Conservation (phyloP, 2,329 filamentous ascomycete genomes). For the Aspergillus novofumigatus region DNA sequence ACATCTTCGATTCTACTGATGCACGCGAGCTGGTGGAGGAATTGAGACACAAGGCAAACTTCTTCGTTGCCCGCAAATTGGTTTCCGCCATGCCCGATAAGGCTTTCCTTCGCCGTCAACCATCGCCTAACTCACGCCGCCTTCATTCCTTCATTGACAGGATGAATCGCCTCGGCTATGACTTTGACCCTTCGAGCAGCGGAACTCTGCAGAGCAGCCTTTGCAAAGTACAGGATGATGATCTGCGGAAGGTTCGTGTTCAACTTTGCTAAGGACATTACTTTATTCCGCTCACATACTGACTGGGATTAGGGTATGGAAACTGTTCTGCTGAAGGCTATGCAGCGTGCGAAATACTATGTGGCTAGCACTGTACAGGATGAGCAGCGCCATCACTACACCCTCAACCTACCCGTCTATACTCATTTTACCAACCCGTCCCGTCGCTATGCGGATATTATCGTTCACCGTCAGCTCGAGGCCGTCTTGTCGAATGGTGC, state of each 20-base stretch:
- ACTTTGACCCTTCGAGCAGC: conserved; percentile 84
- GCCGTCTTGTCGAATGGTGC: conserved; percentile 75
- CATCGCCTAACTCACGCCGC: conserved; percentile 78
- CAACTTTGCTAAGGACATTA: not conserved
- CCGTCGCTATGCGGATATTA: conserved; percentile 87
- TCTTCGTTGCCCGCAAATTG: conserved; percentile 81
- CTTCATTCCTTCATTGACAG: conserved; percentile 87
- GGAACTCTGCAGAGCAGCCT: conserved; percentile 89
- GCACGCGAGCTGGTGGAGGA: conserved; percentile 95
- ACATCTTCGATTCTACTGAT: conserved; percentile 86
- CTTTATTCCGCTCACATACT: not conserved
- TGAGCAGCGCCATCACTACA: conserved; percentile 81
- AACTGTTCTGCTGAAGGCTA: conserved; percentile 87
- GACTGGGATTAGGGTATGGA: conserved; percentile 68
- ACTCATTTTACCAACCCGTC: conserved; percentile 97
- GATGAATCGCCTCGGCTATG: conserved; percentile 86
- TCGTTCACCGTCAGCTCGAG: conserved; percentile 94
- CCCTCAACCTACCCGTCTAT: conserved; percentile 87
- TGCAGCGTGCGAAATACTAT: conserved; percentile 95
- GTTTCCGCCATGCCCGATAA: conserved; percentile 78
- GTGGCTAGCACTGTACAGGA: conserved; percentile 74
- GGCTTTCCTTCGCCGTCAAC: conserved; percentile 83
- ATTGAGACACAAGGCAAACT: conserved; percentile 88
- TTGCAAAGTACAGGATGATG: conserved; percentile 84
- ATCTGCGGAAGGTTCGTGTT: conserved; percentile 69